Evolutionary conservation across 2,329 filamentous ascomycete species (phyloP).

Genomic region (Alternaria gaisen): DNA sequence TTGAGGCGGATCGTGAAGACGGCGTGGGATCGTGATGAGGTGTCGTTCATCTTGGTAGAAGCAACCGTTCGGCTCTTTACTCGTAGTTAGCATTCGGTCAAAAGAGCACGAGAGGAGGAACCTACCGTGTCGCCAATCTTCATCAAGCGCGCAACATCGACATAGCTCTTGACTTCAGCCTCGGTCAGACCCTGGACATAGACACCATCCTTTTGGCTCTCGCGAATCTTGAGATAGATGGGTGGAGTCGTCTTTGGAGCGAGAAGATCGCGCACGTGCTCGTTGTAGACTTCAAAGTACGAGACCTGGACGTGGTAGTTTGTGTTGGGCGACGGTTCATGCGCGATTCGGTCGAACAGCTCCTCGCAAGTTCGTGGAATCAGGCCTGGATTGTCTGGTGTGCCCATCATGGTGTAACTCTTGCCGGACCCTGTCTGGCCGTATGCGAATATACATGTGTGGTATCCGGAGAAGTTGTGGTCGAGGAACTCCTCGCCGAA

Average conservation of each 20-base stretch:
- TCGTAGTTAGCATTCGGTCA: slow-evolving; percentile 14
- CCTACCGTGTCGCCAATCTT: slow-evolving; percentile 76
- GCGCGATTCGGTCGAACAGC: slow-evolving; percentile 90
- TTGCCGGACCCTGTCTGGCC: slow-evolving; percentile 98
- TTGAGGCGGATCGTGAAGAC: slow-evolving; percentile 98
- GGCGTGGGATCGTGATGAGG: slow-evolving; percentile 92
- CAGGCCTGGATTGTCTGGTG: slow-evolving; percentile 81
- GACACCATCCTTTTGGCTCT: slow-evolving; percentile 92
- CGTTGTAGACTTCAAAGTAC: slow-evolving; percentile 99
- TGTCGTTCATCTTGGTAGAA: slow-evolving; percentile 99
- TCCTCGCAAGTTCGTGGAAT: slow-evolving; percentile 97
- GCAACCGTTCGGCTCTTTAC: slow-evolving; percentile 79
- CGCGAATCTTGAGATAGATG: slow-evolving; percentile 95
- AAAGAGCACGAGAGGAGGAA: neutral
- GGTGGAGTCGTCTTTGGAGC: slow-evolving; percentile 81
- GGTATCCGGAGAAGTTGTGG: slow-evolving; percentile 99
- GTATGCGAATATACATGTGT: slow-evolving; percentile 99
- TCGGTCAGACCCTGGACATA: slow-evolving; percentile 98
- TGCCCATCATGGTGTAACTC: slow-evolving; percentile 98
- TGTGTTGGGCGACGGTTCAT: slow-evolving; percentile 85
- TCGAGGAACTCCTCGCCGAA: slow-evolving; percentile 97
- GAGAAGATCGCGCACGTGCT: slow-evolving; percentile 94
- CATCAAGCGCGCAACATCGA: slow-evolving; percentile 91
- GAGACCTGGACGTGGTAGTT: slow-evolving; percentile 97
- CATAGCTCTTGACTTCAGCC: slow-evolving; percentile 84